Base-by-base conservation (phyloP, 176 grass and related monocot species). In the Carex cristatella region DNA sequence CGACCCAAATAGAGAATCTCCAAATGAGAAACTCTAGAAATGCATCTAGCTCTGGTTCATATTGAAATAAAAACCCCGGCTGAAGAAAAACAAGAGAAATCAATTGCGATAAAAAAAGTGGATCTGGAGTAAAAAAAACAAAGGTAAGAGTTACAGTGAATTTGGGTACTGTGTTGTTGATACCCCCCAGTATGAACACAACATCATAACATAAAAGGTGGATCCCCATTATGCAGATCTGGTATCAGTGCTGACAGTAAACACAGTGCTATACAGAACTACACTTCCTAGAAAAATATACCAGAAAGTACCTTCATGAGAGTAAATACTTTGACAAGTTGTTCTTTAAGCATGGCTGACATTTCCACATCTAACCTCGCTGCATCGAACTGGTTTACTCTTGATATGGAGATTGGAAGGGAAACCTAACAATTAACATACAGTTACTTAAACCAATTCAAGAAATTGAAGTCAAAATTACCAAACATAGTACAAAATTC, bases 1-100 rank as follows among this genome's bases (percentile, higher is more conserved):
- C 95, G 49, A 95, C 93, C 95, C 95, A 98, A 87, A 98, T 95
- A 7, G 95, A 98, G 88, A 98, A 98, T 86, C 91, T 95, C 95
- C 95, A 98, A 57, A 98, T 94, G 69, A 98, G 93, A 78, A 95
- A 95, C 86, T 98, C 93, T 1, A 98, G 89, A 84, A 98, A 98
- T 76, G 95, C 93, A 89, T 98, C 95, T 14, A 98, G 89, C 75
- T 98, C 93, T 56, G 93, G 93, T 70, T 98, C 95, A 79, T 98
- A 98, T 89, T 98, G 95, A 85, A 95, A 95, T 40, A 98, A 86
- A 86, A 98, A 81, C 85, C 95, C 95, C 83, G 95, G 93, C 95
- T 98, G 88, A 88, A 86, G 84, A 79, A 70, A 48, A 91, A 97
- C 18, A 68, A 87, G 88, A 83, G 5, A 59, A 9, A 55, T 56